A percentile compares a stretch with the other conserved stretches of the same genome.
These are phyloP conservation scores for Fusarium sp. DNA, from an alignment of 2,329 filamentous ascomycete species.

Conservation along the genomic window DNA sequence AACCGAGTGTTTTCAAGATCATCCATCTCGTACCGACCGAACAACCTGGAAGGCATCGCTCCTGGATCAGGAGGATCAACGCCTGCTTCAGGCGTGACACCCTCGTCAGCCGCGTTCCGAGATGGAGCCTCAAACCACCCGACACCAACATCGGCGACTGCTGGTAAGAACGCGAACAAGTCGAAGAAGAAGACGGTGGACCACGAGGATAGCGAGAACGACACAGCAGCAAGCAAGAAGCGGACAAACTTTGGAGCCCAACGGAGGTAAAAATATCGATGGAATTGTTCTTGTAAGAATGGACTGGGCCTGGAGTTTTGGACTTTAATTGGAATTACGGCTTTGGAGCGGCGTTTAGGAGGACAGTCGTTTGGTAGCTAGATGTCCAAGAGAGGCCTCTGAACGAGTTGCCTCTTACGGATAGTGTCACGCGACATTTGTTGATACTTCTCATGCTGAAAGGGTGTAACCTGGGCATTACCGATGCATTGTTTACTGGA, in stretches of 20 bases:
- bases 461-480: not conserved
- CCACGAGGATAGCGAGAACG: slow-evolving; percentile 70
- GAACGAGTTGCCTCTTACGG: not conserved
- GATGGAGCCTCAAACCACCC: slow-evolving; percentile 63
- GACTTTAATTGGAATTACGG: slow-evolving; percentile 3
- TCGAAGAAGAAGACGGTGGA: slow-evolving; percentile 63
- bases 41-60: slow-evolving; percentile 46
- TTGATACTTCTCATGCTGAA: not conserved
- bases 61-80: slow-evolving; percentile 54
- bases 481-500: not conserved
- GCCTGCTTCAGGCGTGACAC: slow-evolving; percentile 53
- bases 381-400: not conserved
- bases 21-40: slow-evolving; percentile 70
- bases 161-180: slow-evolving; percentile 60
- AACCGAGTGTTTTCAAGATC: slow-evolving; percentile 80
- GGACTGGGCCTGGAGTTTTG: slow-evolving; percentile 15
- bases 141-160: slow-evolving; percentile 67
- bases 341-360: slow-evolving; percentile 19
- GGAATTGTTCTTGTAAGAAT: not conserved
- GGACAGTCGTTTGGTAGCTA: not conserved
- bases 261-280: slow-evolving; percentile 56
- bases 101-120: slow-evolving; percentile 66
- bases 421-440: slow-evolving; percentile 1
- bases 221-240: slow-evolving; percentile 65
- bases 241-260: slow-evolving; percentile 69